phyloP scores from a whole-genome alignment of 306 rosid genomes.

The Trifolium fragiferum region DNA sequence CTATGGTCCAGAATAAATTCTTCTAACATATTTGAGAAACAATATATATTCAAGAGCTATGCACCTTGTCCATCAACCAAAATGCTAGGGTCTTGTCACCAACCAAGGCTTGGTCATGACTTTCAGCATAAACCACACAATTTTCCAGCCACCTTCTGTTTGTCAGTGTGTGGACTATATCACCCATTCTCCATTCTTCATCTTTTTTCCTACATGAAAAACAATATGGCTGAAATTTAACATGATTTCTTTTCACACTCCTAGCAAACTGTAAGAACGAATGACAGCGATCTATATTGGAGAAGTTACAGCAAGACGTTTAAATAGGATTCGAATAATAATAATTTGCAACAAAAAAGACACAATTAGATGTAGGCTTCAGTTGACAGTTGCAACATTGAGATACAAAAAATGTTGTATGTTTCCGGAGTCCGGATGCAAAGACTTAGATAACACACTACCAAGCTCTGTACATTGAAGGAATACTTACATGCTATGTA shows the following conservation, averaged over 20 bases:
- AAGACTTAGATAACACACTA: slow-evolving; percentile 21
- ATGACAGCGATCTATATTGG: slow-evolving; percentile 6
- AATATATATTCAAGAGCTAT: slow-evolving; percentile 30
- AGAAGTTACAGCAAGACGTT: slow-evolving; percentile 20
- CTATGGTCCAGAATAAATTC: slow-evolving; percentile 20
- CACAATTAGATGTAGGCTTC: slow-evolving; percentile 26
- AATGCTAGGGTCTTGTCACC: slow-evolving; percentile 99
- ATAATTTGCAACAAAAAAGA: slow-evolving; percentile 27
- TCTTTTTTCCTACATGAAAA: slow-evolving; percentile 65
- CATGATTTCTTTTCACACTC: slow-evolving; percentile 23
- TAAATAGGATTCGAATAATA: slow-evolving; percentile 19
- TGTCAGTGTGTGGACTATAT: slow-evolving; percentile 76
- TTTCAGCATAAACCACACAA: slow-evolving; percentile 93
- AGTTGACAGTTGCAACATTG: slow-evolving; percentile 17
- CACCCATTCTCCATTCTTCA: slow-evolving; percentile 87
- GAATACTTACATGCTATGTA: slow-evolving; percentile 34
- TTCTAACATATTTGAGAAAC: slow-evolving; percentile 35
- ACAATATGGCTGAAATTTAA: slow-evolving; percentile 10
- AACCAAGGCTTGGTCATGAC: slow-evolving; percentile 99
- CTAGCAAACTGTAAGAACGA: slow-evolving; percentile 32
- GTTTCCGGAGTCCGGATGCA: slow-evolving; percentile 16
- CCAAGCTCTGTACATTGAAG: neutral
- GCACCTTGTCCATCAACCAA: slow-evolving; percentile 99
- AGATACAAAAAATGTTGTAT: slow-evolving; percentile 25
- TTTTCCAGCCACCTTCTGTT: slow-evolving; percentile 98